These are phyloP conservation scores for Diphasiastrum complanatum DNA, from an alignment of 83 land plant species.

Conservation along the genomic window DNA sequence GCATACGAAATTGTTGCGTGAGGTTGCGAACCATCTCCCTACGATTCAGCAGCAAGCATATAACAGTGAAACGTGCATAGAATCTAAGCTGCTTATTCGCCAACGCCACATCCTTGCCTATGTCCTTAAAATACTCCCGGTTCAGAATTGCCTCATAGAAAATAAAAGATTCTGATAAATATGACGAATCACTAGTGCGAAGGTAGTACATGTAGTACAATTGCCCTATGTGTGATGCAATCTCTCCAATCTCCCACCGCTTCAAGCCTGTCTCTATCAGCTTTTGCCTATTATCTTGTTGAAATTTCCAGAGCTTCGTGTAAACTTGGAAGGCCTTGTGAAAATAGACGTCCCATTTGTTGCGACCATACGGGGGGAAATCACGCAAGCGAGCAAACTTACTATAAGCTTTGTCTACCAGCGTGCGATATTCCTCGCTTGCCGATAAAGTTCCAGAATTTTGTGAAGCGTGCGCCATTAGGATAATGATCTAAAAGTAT, in stretches of 20 bases:
- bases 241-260: constrained; percentile 96
- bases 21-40: constrained; percentile 69
- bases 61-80: constrained; percentile 70
- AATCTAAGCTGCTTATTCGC: constrained; percentile 81
- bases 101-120: constrained; percentile 47
- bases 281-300: constrained; percentile 86
- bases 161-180: constrained; percentile 67
- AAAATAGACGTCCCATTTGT: constrained; percentile 62
- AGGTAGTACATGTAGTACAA: constrained; percentile 84
- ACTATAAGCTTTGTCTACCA: constrained; percentile 31
- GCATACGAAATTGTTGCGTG: constrained; percentile 46
- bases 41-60: constrained; percentile 65
- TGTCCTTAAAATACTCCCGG: constrained; percentile 86
- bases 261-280: constrained; percentile 81
- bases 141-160: constrained; percentile 89
- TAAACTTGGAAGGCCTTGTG: constrained; percentile 88
- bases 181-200: constrained; percentile 68
- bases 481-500: no score
- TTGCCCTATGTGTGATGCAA: constrained; percentile 92
- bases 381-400: constrained; percentile 32
- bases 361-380: constrained; percentile 32
- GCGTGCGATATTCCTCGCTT: constrained; percentile 28
- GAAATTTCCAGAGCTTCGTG: constrained; percentile 89
- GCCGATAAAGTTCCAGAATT: constrained; percentile 20
- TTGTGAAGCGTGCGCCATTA: no score